Evolutionary conservation across 768 basidiomycete genomes (phyloP).

Genomic region (Trametes punicea): DNA sequence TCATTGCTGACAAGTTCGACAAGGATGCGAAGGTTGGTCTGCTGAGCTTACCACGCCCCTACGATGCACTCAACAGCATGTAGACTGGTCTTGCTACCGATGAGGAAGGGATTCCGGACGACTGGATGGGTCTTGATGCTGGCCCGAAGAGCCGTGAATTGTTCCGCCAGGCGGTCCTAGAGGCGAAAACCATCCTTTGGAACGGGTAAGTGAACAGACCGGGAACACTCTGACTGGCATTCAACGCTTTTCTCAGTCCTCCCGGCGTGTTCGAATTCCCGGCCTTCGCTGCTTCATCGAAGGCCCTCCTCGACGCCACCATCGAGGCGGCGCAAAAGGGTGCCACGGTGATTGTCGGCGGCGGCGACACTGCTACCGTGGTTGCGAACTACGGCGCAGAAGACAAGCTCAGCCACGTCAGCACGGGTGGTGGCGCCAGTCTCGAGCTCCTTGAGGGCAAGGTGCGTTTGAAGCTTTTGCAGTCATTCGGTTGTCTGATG

Average conservation of each 20-base stretch:
- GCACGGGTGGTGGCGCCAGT: slow-evolving; percentile 91
- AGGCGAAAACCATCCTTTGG: slow-evolving; percentile 96
- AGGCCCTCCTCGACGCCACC: slow-evolving; percentile 76
- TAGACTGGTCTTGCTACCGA: slow-evolving; percentile 79
- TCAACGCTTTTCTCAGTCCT: slow-evolving; percentile 52
- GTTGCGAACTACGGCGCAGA: slow-evolving; percentile 85
- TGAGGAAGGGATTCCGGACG: slow-evolving; percentile 82
- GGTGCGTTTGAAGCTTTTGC: slow-evolving; percentile 41
- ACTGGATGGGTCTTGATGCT: slow-evolving; percentile 93
- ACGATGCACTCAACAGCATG: slow-evolving; percentile 1
- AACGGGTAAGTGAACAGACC: slow-evolving; percentile 58
- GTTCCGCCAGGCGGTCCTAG: slow-evolving; percentile 75
- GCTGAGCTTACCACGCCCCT: neutral
- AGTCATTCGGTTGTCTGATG: neutral
- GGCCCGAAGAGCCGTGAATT: slow-evolving; percentile 81
- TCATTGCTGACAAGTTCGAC: slow-evolving; percentile 94
- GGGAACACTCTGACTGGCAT: neutral
- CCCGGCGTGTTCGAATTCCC: slow-evolving; percentile 98
- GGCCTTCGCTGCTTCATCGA: slow-evolving; percentile 83
- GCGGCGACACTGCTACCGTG: slow-evolving; percentile 95
- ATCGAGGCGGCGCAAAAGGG: slow-evolving; percentile 85
- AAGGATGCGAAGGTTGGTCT: slow-evolving; percentile 78
- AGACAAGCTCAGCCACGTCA: slow-evolving; percentile 91
- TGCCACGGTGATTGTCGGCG: slow-evolving; percentile 91
- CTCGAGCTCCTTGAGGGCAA: slow-evolving; percentile 98